Conservation (phyloP, 2,329 filamentous ascomycete species). For the Fusarium nodosum region DNA sequence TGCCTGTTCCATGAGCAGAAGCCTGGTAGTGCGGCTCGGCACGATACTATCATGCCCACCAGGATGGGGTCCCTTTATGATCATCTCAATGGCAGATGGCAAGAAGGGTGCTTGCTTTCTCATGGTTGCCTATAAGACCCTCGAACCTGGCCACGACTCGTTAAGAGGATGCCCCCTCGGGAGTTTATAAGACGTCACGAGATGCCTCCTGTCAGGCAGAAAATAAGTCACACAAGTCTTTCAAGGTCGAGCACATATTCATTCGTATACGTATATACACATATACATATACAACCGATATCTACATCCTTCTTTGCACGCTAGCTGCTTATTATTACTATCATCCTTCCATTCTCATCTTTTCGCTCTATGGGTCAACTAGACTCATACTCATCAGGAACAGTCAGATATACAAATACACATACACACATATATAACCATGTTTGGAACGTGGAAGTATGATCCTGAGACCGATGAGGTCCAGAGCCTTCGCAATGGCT, state of each 20-base stretch:
- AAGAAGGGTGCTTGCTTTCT: conserved; percentile 3
- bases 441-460: conserved; percentile 59
- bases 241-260: conserved; percentile 1
- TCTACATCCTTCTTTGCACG: conserved; percentile 10
- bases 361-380: conserved; percentile 21
- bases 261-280: conserved; percentile 18
- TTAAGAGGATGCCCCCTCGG: conserved; percentile 26
- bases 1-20: conserved; percentile 45
- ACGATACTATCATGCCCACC: conserved; percentile 32
- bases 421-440: conserved; percentile 41
- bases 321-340: conserved; percentile 19
- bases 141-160: conserved; percentile 11
- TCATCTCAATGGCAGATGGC: conserved; percentile 5
- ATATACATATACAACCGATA: conserved; percentile 18
- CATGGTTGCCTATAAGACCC: conserved; percentile 42
- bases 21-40: conserved; percentile 50
- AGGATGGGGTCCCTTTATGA: conserved; percentile 23
- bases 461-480: conserved; percentile 56
- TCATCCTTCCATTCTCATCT: not conserved
- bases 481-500: conserved; percentile 55
- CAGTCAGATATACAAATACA: conserved; percentile 10
- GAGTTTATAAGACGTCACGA: conserved; percentile 39
- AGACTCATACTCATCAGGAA: conserved; percentile 22
- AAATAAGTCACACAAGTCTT: conserved; percentile 19
- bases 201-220: conserved; percentile 41